Percentiles rank a stretch among this genome's conserved stretches.
Evolutionary conservation across 2,329 filamentous ascomycete genomes (phyloP).

Genomic region (Delphinella strobiligena): DNA sequence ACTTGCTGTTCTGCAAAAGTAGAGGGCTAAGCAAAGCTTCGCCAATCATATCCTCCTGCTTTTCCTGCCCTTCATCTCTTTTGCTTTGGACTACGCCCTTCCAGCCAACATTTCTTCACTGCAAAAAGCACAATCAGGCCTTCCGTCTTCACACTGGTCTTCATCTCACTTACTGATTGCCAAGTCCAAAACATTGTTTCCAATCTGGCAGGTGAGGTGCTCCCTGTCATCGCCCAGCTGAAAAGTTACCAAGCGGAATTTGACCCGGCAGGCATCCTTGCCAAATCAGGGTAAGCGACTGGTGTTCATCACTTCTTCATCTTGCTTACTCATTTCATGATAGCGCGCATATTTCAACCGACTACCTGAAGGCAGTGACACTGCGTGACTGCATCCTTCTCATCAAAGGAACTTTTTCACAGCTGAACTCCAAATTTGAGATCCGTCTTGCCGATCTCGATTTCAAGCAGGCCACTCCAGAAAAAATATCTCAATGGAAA

Average conservation of each 20-base stretch:
- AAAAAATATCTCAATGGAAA: constrained; percentile 29
- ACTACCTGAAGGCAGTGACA: constrained; percentile 33
- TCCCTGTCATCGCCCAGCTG: constrained; percentile 27
- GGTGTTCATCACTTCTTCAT: background rate
- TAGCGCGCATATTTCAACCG: constrained; percentile 13
- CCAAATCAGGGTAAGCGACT: constrained; percentile 1
- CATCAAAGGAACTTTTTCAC: constrained; percentile 17
- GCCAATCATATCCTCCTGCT: too few relatives aligned
- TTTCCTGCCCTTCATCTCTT: background rate
- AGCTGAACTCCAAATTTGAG: constrained; percentile 19
- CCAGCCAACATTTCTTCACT: background rate
- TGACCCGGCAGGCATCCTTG: constrained; percentile 25
- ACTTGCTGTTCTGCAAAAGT: too few relatives aligned
- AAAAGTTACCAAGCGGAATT: constrained; percentile 25
- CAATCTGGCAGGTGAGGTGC: constrained; percentile 20
- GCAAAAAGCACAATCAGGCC: background rate
- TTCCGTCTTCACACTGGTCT: too few relatives aligned
- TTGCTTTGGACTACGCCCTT: background rate
- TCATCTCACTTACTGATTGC: too few relatives aligned
- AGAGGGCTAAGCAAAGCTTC: too few relatives aligned
- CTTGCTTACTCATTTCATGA: background rate
- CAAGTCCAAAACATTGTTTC: constrained; percentile 11
- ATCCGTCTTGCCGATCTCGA: constrained; percentile 35
- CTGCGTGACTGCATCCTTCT: constrained; percentile 36
- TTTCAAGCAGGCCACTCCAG: constrained; percentile 26